Evolutionary conservation across 1,139 yeast species (phyloP).

Genomic region (Pichia sorboxylosa): DNA sequence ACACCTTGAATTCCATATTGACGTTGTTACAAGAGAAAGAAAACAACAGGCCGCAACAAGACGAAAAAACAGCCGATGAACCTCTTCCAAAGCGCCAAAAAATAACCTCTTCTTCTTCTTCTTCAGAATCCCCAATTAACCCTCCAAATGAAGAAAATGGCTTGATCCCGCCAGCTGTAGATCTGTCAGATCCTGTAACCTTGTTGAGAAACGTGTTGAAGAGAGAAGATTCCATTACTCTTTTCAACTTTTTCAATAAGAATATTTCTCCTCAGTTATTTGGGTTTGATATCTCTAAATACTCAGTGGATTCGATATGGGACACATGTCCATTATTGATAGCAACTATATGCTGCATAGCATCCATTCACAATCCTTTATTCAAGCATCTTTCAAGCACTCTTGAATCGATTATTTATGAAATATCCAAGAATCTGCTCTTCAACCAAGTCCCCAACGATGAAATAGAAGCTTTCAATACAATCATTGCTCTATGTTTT

Average conservation of each 20-base stretch:
- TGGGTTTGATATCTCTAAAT: constrained; percentile 49
- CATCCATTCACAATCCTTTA: constrained; percentile 50
- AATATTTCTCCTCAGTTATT: constrained; percentile 54
- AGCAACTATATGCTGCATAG: constrained; percentile 51
- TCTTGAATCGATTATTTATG: constrained; percentile 34
- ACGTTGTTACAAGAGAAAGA: constrained; percentile 14
- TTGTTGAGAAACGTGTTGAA: constrained; percentile 19
- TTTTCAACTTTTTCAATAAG: constrained; percentile 41
- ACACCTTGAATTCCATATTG: constrained; percentile 13
- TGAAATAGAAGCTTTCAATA: constrained; percentile 45
- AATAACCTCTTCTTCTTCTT: background rate
- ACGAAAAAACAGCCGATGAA: background rate
- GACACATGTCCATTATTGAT: constrained; percentile 45
- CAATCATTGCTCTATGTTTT: constrained; percentile 49
- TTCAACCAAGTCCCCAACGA: constrained; percentile 25
- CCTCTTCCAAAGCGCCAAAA: background rate
- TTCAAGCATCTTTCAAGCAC: constrained; percentile 29
- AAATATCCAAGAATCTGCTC: constrained; percentile 35
- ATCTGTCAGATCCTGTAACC: constrained; percentile 1
- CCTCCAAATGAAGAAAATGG: too few species aligned
- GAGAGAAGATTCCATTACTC: constrained; percentile 35
- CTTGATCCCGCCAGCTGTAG: background rate
- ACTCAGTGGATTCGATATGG: constrained; percentile 44
- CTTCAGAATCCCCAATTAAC: background rate
- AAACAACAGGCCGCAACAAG: background rate